Evolutionary conservation across 495 filamentous ascomycete genomes (phyloP).

Genomic region (Parmelia sp.): DNA sequence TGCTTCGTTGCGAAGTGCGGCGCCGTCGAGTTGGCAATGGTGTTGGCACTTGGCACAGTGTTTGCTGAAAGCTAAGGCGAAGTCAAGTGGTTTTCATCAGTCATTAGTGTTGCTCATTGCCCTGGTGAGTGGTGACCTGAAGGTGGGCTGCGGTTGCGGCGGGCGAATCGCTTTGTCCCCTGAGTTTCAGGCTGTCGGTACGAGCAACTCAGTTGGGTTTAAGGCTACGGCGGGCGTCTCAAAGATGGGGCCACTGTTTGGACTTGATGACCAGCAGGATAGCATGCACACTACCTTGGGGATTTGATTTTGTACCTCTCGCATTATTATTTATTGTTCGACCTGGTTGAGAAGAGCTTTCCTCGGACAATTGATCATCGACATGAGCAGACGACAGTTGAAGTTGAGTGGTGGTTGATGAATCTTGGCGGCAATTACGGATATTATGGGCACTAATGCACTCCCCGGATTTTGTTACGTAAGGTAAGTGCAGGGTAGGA

Average conservation of each 20-base stretch:
- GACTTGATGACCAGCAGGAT: neutral
- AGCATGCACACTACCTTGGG: too few species aligned
- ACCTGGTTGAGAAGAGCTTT: neutral
- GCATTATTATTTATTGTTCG: neutral
- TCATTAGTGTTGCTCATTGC: neutral
- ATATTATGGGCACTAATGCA: neutral
- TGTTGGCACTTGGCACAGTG: too few species aligned
- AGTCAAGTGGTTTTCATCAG: neutral
- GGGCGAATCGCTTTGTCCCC: slow-evolving; percentile 1
- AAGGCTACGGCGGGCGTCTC: neutral
- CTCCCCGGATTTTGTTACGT: neutral
- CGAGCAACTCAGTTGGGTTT: neutral
- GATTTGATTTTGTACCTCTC: too few species aligned
- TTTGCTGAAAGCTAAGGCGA: neutral
- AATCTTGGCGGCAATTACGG: neutral
- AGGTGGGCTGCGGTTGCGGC: slow-evolving; percentile 1
- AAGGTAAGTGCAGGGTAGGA: neutral
- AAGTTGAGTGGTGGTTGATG: neutral
- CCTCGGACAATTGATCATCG: neutral
- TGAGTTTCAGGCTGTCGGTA: neutral
- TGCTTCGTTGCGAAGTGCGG: neutral
- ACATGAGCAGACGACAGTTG: too few species aligned
- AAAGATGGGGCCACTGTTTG: neutral
- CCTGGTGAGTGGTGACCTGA: neutral
- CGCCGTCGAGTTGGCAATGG: neutral